These are phyloP conservation scores for Mortierella sp. DNA, from an alignment of 371 early-diverging fungal genomes.

Conservation along the genomic window DNA sequence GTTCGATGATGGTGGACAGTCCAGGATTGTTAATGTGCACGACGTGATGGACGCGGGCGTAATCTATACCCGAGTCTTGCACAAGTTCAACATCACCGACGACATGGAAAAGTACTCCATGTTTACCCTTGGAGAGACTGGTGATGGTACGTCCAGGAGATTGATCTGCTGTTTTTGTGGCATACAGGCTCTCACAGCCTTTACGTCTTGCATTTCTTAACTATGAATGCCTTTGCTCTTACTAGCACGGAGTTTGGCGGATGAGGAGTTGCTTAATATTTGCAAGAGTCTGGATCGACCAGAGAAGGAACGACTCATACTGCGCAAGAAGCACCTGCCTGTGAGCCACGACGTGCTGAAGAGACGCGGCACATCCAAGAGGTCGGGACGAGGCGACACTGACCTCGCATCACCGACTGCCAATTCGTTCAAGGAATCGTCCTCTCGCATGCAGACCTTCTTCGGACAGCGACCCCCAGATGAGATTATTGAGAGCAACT, in stretches of 20 bases:
- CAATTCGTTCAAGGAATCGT: conserved; percentile 34
- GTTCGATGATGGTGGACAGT: conserved; percentile 77
- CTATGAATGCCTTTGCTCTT: background rate
- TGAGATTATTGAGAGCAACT: conserved; percentile 88
- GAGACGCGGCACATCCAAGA: conserved; percentile 65
- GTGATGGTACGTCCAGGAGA: conserved; percentile 60
- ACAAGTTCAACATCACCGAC: conserved; percentile 75
- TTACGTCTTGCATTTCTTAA: background rate
- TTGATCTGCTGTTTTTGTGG: background rate
- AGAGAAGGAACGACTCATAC: conserved; percentile 81
- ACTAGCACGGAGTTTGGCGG: conserved; percentile 74
- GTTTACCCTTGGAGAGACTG: conserved; percentile 73
- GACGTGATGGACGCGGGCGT: conserved; percentile 68
- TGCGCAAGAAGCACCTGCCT: conserved; percentile 81
- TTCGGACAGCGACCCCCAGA: conserved; percentile 96
- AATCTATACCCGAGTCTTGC: conserved; percentile 72
- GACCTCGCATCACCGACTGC: conserved; percentile 40
- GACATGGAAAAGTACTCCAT: conserved; percentile 74
- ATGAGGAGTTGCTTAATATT: conserved; percentile 79
- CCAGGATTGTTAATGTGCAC: conserved; percentile 74
- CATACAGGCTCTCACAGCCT: background rate
- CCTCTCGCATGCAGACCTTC: conserved; percentile 63
- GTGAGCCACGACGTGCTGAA: conserved; percentile 73
- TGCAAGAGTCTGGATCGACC: conserved; percentile 77
- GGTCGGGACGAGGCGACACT: conserved; percentile 15